Evolutionary conservation across 2,329 filamentous ascomycete genomes (phyloP).

Genomic region (Fusarium austroafricanum): DNA sequence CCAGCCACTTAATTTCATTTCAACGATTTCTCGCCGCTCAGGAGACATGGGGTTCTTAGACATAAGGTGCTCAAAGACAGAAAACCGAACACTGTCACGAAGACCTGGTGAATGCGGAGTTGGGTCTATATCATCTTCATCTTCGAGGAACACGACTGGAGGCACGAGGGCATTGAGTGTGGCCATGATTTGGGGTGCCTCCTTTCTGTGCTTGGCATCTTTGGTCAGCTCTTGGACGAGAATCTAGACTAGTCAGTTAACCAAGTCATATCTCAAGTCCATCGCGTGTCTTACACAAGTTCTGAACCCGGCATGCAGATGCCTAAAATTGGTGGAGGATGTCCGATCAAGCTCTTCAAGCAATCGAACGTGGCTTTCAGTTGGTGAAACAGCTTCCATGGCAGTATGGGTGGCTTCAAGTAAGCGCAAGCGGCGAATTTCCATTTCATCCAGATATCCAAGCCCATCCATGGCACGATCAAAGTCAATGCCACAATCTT

Average conservation of each 20-base stretch:
- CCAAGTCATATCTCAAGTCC: not conserved
- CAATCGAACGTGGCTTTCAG: slow-evolving; percentile 31
- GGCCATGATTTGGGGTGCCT: slow-evolving; percentile 48
- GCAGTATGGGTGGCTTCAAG: slow-evolving; percentile 39
- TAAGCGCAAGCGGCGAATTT: slow-evolving; percentile 48
- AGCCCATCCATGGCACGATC: slow-evolving; percentile 48
- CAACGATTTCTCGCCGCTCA: slow-evolving; percentile 41
- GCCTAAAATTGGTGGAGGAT: slow-evolving; percentile 45
- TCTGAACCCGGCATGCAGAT: slow-evolving; percentile 51
- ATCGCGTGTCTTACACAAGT: slow-evolving; percentile 45
- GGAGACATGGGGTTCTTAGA: slow-evolving; percentile 35
- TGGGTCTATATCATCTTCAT: slow-evolving; percentile 42
- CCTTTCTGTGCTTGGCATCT: slow-evolving; percentile 14
- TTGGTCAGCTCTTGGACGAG: slow-evolving; percentile 43
- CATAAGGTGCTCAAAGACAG: slow-evolving; percentile 52
- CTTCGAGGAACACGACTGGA: slow-evolving; percentile 37
- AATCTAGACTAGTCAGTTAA: slow-evolving; percentile 38
- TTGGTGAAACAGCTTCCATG: slow-evolving; percentile 18
- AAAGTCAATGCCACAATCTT: slow-evolving; percentile 47
- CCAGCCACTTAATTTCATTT: slow-evolving; percentile 50
- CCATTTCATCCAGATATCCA: slow-evolving; percentile 49
- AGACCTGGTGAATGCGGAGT: slow-evolving; percentile 48
- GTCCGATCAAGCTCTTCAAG: slow-evolving; percentile 49
- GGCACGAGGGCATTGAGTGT: slow-evolving; percentile 53
- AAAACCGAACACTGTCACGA: slow-evolving; percentile 52